Conservation (phyloP, 192 early-diverging fungal genomes). For the Coemansia sp. region DNA sequence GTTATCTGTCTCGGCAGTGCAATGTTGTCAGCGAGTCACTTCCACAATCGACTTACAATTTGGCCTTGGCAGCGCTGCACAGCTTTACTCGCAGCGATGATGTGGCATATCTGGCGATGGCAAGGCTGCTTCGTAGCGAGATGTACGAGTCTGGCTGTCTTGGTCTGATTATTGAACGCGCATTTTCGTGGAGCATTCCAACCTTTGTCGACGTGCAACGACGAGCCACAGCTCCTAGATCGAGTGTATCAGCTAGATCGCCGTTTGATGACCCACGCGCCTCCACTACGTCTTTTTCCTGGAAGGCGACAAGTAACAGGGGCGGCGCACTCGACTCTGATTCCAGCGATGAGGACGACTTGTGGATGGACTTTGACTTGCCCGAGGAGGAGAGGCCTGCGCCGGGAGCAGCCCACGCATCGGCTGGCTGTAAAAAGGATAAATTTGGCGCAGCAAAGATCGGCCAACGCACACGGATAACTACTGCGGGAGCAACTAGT, state of each 20-base stretch:
- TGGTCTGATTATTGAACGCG: constrained; percentile 28
- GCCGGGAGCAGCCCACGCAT: background rate
- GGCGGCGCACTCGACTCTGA: background rate
- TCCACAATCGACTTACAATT: constrained; percentile 35
- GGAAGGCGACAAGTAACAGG: background rate
- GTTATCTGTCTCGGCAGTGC: constrained; percentile 17
- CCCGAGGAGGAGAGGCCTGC: constrained; percentile 25
- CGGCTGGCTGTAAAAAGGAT: background rate
- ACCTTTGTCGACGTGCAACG: constrained; percentile 11
- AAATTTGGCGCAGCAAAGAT: background rate
- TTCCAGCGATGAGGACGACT: constrained; percentile 17
- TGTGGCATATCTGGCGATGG: constrained; percentile 47
- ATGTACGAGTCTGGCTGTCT: constrained; percentile 50
- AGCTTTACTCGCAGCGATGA: constrained; percentile 45
- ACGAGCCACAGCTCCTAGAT: background rate
- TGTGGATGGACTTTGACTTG: constrained; percentile 53
- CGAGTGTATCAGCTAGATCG: background rate
- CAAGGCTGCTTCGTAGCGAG: constrained; percentile 39
- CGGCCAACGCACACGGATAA: no score
- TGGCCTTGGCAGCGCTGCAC: constrained; percentile 40
- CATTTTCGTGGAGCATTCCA: constrained; percentile 24
- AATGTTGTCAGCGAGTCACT: constrained; percentile 17
- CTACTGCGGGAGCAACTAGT: background rate
- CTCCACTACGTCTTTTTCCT: background rate
- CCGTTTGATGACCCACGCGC: background rate